phyloP scores from a whole-genome alignment of 148 eudicot genomes.

The Chenopodium suecicum region DNA sequence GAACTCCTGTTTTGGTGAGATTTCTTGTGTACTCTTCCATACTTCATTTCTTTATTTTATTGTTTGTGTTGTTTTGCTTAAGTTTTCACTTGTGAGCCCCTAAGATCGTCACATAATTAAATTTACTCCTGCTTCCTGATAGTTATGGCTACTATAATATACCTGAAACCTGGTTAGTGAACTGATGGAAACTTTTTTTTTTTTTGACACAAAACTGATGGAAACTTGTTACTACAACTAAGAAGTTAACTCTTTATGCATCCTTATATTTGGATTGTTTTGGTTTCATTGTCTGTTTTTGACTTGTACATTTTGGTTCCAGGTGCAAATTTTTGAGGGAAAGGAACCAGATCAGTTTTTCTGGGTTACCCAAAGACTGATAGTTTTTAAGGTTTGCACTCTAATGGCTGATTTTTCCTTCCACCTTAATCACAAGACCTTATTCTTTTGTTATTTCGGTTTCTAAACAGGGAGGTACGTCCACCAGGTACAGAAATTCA shows the following conservation, averaged over 20 bases:
- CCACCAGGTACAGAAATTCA: conserved; percentile 2
- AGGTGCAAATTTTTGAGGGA: conserved; percentile 9
- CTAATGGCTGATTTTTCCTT: neutral
- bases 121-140: neutral
- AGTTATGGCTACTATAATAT: neutral
- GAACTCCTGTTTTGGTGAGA: conserved; percentile 18
- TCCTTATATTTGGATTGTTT: neutral
- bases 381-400: neutral
- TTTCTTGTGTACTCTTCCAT: neutral
- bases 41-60: neutral
- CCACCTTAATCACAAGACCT: neutral
- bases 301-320: conserved; percentile 1
- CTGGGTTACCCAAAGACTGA: conserved; percentile 7
- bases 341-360: conserved; percentile 17
- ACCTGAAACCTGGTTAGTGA: neutral
- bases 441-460: neutral
- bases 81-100: neutral
- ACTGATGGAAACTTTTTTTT: too few species aligned
- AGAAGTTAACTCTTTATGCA: neutral
- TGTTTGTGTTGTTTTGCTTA: too few species aligned
- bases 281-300: neutral
- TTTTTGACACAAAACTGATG: too few species aligned
- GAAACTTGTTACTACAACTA: neutral
- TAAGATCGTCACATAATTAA: neutral
- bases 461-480: conserved; percentile 8